Evolutionary conservation across 176 grass and related monocot genomes (phyloP).

Genomic region (Panicum miliaceum): DNA sequence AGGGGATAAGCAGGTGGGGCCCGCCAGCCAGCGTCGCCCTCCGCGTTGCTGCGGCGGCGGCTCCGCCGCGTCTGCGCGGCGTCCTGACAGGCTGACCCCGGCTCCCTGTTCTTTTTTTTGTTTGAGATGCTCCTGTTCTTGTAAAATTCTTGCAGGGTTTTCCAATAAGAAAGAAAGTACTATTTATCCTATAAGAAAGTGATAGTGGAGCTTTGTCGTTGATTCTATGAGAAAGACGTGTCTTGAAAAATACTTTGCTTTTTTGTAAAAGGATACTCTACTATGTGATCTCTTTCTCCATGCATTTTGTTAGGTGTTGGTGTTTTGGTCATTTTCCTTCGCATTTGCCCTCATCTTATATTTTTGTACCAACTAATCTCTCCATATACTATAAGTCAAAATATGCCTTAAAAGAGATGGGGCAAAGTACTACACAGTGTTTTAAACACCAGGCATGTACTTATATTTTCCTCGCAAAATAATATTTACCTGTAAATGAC

Average conservation of each 20-base stretch:
- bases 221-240: neutral
- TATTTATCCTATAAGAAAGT: neutral
- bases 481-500: neutral
- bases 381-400: neutral
- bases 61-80: constrained; percentile 32
- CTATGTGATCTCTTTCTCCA: neutral
- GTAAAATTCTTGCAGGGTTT: too few species aligned
- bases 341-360: neutral
- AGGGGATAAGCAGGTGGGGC: constrained; percentile 8
- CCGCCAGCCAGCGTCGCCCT: constrained; percentile 17
- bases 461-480: neutral
- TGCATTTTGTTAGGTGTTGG: neutral
- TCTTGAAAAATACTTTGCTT: neutral
- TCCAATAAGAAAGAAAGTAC: too few species aligned
- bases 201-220: neutral
- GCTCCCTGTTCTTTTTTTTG: too few species aligned
- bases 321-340: neutral
- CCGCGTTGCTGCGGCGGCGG: constrained; percentile 17
- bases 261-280: too few species aligned
- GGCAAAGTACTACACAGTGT: neutral
- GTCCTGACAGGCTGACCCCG: neutral
- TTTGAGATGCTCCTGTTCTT: too few species aligned
- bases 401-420: neutral
- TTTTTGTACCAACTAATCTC: neutral
- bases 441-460: neutral